These are phyloP conservation scores for Zymoseptoria ardabiliae DNA, from an alignment of 2,329 filamentous ascomycete genomes.

Conservation along the genomic window DNA sequence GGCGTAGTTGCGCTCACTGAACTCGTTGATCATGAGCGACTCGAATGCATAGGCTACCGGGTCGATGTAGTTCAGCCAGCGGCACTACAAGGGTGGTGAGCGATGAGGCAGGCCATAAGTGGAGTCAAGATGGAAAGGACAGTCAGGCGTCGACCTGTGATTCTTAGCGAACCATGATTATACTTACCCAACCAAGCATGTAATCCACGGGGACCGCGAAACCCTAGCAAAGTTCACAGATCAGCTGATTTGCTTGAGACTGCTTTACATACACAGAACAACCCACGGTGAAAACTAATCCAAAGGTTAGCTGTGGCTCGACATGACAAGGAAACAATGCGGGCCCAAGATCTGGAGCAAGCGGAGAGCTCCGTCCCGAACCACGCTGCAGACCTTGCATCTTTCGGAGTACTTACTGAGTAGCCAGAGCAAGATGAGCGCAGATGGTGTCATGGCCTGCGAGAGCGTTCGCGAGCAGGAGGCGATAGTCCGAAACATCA, in stretches of 20 bases:
- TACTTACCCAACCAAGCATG: conserved; percentile 65
- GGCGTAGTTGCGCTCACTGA: conserved; percentile 54
- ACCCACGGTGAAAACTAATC: conserved; percentile 49
- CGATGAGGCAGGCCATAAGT: no score
- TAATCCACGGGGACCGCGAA: conserved; percentile 52
- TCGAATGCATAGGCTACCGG: conserved; percentile 77
- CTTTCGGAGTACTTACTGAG: no score
- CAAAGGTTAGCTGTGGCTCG: no score
- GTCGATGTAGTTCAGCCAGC: conserved; percentile 77
- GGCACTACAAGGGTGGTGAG: conserved; percentile 38
- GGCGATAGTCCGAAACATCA: conserved; percentile 78
- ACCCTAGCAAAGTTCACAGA: conserved; percentile 33
- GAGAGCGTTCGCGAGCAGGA: conserved; percentile 61
- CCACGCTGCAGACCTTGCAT: no score
- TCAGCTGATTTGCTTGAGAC: background rate
- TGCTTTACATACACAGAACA: background rate
- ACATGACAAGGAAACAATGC: no score
- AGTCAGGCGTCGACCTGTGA: no score
- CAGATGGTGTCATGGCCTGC: conserved; percentile 50
- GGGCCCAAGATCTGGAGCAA: no score
- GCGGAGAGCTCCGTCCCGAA: no score
- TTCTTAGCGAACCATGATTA: no score
- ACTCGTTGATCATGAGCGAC: conserved; percentile 64
- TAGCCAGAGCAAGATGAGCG: conserved; percentile 55
- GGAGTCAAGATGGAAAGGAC: no score